phyloP scores from a whole-genome alignment of 129 eudicot genomes.

The Arctium lappa region DNA sequence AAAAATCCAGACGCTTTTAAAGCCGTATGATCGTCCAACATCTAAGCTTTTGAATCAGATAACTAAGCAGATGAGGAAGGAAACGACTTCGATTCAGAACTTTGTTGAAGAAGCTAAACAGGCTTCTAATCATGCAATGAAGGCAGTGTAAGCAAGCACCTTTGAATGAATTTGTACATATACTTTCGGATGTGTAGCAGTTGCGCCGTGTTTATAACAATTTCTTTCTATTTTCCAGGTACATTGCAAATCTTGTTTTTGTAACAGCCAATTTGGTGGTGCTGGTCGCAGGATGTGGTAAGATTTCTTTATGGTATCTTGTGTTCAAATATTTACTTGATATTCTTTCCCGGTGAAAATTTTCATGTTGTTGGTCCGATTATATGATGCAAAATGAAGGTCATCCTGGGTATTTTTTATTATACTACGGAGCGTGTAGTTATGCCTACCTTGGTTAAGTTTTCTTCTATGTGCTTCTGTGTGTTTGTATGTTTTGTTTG shows the following conservation, averaged over 20 bases:
- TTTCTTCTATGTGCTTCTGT: not conserved
- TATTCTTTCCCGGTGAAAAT: not conserved
- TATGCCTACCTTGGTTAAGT: not conserved
- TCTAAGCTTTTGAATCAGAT: slow-evolving; percentile 33
- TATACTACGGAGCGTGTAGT: not conserved
- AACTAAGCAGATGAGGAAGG: slow-evolving; percentile 35
- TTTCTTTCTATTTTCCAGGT: slow-evolving; percentile 30
- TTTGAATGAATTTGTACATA: not conserved
- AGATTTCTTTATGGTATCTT: slow-evolving; percentile 19
- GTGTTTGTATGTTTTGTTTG: too few species aligned
- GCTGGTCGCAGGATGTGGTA: slow-evolving; percentile 58
- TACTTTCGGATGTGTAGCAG: not conserved
- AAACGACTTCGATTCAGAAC: slow-evolving; percentile 28
- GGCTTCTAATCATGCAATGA: slow-evolving; percentile 36
- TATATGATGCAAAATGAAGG: not conserved
- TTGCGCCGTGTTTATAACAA: not conserved
- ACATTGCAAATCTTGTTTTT: slow-evolving; percentile 47
- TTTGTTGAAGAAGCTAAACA: slow-evolving; percentile 35
- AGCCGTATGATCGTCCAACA: slow-evolving; percentile 40
- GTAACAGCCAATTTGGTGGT: slow-evolving; percentile 40
- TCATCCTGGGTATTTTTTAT: not conserved
- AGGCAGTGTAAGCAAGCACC: slow-evolving; percentile 38
- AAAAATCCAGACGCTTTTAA: slow-evolving; percentile 35
- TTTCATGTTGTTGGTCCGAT: not conserved
- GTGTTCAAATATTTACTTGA: not conserved